Evolutionary conservation across 1,284 basidiomycete genomes (phyloP).

Genomic region (Tausonia pullulans): DNA sequence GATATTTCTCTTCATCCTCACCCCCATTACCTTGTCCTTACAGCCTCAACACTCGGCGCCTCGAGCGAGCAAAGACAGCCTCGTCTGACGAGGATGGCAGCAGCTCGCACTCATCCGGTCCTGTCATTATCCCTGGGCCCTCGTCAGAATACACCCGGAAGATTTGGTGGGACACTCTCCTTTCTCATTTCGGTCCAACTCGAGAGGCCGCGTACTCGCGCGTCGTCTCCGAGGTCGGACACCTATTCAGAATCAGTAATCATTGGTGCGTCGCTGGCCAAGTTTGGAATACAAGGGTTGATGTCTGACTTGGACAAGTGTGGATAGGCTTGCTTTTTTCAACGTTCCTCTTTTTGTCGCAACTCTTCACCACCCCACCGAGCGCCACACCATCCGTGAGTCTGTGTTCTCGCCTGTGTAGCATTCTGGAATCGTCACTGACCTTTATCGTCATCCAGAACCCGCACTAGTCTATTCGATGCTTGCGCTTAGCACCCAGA

Average conservation of each 20-base stretch:
- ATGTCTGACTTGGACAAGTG: not conserved
- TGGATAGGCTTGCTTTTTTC: not conserved
- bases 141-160: slow-evolving; percentile 7
- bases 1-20: not conserved
- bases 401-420: not conserved
- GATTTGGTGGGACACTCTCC: slow-evolving; percentile 12
- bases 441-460: not conserved
- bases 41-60: not conserved
- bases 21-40: too few relatives aligned
- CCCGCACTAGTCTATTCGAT: slow-evolving; percentile 15
- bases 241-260: slow-evolving; percentile 1
- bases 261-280: slow-evolving; percentile 1
- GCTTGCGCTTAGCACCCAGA: slow-evolving; percentile 10
- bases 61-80: not conserved
- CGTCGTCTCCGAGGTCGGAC: slow-evolving; percentile 1
- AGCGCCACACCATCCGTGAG: slow-evolving; percentile 7
- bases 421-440: not conserved
- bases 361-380: slow-evolving; percentile 10
- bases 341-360: slow-evolving; percentile 2
- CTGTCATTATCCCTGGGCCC: not conserved
- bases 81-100: not conserved
- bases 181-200: slow-evolving; percentile 6
- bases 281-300: not conserved
- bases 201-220: not conserved
- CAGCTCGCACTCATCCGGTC: not conserved